Base-by-base conservation (phyloP, 176 grass and related monocot genomes). In the Eremochloa ophiuroides region DNA sequence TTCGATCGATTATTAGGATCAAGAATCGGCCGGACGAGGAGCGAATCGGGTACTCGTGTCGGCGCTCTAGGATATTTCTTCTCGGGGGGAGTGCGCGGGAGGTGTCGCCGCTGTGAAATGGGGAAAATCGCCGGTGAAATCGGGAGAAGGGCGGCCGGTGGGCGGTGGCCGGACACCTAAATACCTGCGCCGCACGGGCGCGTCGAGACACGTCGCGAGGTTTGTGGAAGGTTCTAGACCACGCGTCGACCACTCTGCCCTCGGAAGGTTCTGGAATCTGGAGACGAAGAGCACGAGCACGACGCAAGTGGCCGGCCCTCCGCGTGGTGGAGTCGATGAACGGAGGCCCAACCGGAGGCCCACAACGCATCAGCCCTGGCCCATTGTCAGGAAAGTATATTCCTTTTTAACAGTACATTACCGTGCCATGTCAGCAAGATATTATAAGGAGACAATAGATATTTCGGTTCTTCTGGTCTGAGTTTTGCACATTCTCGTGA, bases 211-310 rank as follows among this genome's bases (percentile, higher is more conserved):
- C 65, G 37, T 85, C 83, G 29, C 12, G 83, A 82, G 67, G 25
- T 2, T 8, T 26, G 73, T 82, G 79, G 88, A 89, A 89, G 66
- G 35, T 89, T 89, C 73, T 89, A 85, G 87, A 89, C 15, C 41
- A 46, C 65, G 87, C 78, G 34, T 33, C 71, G 29, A 74, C 9
- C 46, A 20, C 29, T 16, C 41, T 16, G 28, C 39, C 10, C 62
- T 48, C 64, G 71, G 82, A 89, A 89, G 64, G 40, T 85, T 89
- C 77, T 85, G 71, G 87, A n/a, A n/a, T n/a, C n/a, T n/a, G n/a
- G n/a, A n/a, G n/a, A n/a, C n/a, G n/a, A 34, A 10, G n/a, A 5
- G 55, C 25, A 42, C 5, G 61, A 9, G 15, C 26, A 7, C 53
- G 53, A 58, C 4, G 30, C 60, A 27, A 8, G 62, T 58, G 76